Evolutionary conservation across 768 basidiomycete genomes (phyloP).

Genomic region (Serendipita vermifera): DNA sequence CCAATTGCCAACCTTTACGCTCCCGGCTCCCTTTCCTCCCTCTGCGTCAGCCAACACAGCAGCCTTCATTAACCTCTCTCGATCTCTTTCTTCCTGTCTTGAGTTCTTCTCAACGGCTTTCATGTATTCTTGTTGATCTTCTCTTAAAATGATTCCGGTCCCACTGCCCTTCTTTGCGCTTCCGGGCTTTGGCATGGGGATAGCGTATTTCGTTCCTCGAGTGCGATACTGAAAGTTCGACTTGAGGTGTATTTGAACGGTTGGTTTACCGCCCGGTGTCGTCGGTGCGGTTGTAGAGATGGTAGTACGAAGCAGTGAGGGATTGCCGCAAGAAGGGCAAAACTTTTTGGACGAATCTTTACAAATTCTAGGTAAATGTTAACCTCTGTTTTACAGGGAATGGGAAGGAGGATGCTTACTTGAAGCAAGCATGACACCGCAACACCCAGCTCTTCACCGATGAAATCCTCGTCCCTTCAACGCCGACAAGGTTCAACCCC

Average conservation of each 20-base stretch:
- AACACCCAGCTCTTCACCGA: constrained; percentile 92
- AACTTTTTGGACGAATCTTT: constrained; percentile 91
- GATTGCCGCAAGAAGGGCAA: constrained; percentile 93
- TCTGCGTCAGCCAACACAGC: constrained; percentile 35
- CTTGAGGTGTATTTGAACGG: constrained; percentile 84
- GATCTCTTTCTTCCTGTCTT: background rate
- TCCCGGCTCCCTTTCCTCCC: constrained; percentile 32
- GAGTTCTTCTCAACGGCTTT: constrained; percentile 65
- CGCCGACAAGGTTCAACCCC: constrained; percentile 77
- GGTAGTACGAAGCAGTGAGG: constrained; percentile 79
- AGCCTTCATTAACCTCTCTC: constrained; percentile 56
- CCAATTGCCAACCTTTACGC: constrained; percentile 59
- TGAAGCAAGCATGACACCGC: constrained; percentile 97
- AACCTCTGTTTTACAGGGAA: background rate
- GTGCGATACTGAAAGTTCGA: constrained; percentile 88
- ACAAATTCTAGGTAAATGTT: constrained; percentile 52
- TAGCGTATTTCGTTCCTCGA: constrained; percentile 84
- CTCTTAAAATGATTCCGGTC: constrained; percentile 74
- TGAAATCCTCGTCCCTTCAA: constrained; percentile 81
- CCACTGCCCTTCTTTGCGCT: constrained; percentile 73
- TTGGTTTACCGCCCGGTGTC: constrained; percentile 46
- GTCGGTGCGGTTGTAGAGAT: constrained; percentile 64
- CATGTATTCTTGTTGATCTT: constrained; percentile 83
- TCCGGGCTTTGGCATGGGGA: constrained; percentile 82
- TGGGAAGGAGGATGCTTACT: constrained; percentile 48